Base-by-base conservation (phyloP, 164 flowering plant species). In the Euptelea pleiosperma region DNA sequence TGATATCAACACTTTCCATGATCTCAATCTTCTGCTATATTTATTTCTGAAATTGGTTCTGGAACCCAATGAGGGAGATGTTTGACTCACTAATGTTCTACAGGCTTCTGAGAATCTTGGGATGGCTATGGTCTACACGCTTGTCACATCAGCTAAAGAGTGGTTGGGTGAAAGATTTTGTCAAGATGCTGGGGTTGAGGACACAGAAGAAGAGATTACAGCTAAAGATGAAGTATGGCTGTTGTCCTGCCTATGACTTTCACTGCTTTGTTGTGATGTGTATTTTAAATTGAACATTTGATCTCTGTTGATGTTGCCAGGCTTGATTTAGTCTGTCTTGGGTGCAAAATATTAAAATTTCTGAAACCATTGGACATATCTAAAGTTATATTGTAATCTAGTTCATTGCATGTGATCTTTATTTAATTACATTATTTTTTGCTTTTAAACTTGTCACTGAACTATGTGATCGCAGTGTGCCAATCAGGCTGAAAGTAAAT, bases 41-140 rank as follows among this genome's bases (percentile, higher is more conserved):
- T 25, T 10, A 24, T 34, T 44, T 41, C 40, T 2, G n/a, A n/a
- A 26, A 42, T 53, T 21, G 30, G 18, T 46, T 45, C 8, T 53
- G 54, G 25, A 30, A 30, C 11, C 5, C 18, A 30, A n/a, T 41
- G 12, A 31, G 10, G 16, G n/a, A 46, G 24, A 30, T 64, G 39
- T 55, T 61, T 46, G 52, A n/a, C 42, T 47, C 3, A 6, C 42
- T 44, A 22, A 0, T 65, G 42, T 57, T 64, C 24, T 8, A 21
- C 71, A 94, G 99, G 98, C 96, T 50, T 64, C 84, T 52, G 99
- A 94, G 66, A 91, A 87, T 80, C 96, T 91, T 80, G 99, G 98
- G 29, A 89, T 91, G 98, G 96, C 99, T 59, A 94, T 91, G 98
- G 60, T 94, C 10, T 94, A 94, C 69, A 91, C 99, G n/a, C 77